These are phyloP conservation scores for Cystobasidiaceae sp. DNA, from an alignment of 1,284 basidiomycete species.

Conservation along the genomic window DNA sequence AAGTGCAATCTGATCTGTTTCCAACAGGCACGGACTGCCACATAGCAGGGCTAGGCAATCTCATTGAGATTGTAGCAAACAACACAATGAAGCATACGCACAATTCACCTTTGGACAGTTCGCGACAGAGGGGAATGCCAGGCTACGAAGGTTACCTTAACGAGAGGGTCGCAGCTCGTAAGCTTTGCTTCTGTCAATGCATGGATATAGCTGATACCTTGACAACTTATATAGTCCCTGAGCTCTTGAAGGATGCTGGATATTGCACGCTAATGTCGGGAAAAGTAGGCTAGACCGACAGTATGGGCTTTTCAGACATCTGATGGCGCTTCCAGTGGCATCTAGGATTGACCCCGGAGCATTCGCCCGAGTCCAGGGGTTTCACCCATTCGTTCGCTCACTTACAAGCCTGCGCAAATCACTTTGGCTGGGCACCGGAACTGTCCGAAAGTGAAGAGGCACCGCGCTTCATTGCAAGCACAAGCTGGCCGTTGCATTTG, in stretches of 20 bases:
- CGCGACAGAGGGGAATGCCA: not conserved
- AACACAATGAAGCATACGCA: not conserved
- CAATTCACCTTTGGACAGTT: not conserved
- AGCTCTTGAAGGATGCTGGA: not conserved
- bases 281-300: too few relatives aligned
- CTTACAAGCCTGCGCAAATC: conserved; percentile 43
- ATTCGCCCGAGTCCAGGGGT: conserved; percentile 38
- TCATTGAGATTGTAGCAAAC: not conserved
- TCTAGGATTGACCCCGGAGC: conserved; percentile 40
- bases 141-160: not conserved
- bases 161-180: not conserved
- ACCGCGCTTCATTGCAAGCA: too few relatives aligned
- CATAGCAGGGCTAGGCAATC: conserved; percentile 22
- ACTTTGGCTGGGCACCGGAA: conserved; percentile 33
- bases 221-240: too few relatives aligned
- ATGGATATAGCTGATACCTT: too few relatives aligned
- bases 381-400: conserved; percentile 43
- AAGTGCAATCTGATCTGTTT: conserved; percentile 5
- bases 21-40: conserved; percentile 35
- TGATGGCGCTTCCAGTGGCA: too few relatives aligned
- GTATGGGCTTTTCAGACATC: too few relatives aligned
- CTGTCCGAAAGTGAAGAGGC: too few relatives aligned
- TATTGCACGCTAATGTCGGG: not conserved
- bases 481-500: not conserved
- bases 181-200: too few relatives aligned